These are phyloP conservation scores for Rhodotorula graminis DNA, from an alignment of 768 basidiomycete genomes.

Conservation along the genomic window DNA sequence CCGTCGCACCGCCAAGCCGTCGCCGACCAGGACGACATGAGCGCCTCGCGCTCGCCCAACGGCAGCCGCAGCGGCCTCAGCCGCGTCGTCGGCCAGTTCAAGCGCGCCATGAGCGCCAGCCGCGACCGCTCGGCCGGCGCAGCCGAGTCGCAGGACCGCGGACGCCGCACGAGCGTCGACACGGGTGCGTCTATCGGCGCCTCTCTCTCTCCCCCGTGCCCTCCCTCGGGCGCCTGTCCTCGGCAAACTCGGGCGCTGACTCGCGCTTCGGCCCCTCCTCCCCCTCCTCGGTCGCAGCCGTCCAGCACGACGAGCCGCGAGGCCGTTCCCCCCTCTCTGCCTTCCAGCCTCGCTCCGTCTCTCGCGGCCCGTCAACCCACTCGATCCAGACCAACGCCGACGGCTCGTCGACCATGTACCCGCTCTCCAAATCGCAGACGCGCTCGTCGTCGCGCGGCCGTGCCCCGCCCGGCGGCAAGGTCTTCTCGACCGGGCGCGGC, in stretches of 20 bases:
- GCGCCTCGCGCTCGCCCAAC: conserved; percentile 3
- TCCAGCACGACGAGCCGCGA: conserved; percentile 21
- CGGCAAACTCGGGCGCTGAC: no score
- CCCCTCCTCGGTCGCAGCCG: background rate
- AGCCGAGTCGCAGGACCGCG: background rate
- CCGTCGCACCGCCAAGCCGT: background rate
- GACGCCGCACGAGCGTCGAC: background rate
- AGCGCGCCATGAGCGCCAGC: conserved; percentile 18
- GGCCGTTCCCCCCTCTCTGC: conserved; percentile 25
- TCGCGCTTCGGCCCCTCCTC: background rate
- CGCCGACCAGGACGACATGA: background rate
- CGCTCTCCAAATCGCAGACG: conserved; percentile 15
- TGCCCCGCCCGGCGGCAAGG: conserved; percentile 11
- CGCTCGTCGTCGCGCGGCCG: conserved; percentile 25
- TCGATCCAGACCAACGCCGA: conserved; percentile 6
- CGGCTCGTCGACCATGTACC: conserved; percentile 7
- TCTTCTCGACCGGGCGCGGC: conserved; percentile 27
- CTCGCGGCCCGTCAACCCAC: background rate
- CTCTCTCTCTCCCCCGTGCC: no score
- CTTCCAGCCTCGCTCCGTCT: conserved; percentile 17
- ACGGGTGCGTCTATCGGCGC: background rate
- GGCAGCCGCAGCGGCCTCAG: conserved; percentile 23
- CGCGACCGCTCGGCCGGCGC: conserved; percentile 4
- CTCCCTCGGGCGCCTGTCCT: background rate
- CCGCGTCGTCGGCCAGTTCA: conserved; percentile 17